Conservation (phyloP, 2,329 filamentous ascomycete species). For the Penicillium thymicola region DNA sequence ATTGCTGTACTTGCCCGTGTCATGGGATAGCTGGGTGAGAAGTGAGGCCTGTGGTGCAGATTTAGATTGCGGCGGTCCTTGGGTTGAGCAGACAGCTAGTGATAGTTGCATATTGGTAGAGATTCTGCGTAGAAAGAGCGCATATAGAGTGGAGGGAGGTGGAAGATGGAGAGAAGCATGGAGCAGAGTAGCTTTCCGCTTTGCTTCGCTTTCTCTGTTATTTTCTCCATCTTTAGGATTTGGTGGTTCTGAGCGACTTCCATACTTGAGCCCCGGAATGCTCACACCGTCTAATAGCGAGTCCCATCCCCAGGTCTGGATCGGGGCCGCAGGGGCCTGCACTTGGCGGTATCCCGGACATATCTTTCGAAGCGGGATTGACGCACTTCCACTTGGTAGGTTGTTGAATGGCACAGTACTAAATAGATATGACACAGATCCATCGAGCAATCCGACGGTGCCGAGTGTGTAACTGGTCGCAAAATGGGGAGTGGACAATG, state of each 20-base stretch:
- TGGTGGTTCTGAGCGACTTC: constrained; percentile 39
- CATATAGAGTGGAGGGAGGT: constrained; percentile 81
- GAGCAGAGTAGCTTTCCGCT: constrained; percentile 42
- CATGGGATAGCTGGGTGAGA: constrained; percentile 57
- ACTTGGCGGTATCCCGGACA: constrained; percentile 81
- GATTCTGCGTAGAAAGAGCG: constrained; percentile 74
- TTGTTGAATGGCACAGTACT: constrained; percentile 74
- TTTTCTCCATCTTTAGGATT: constrained; percentile 56
- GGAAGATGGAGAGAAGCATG: constrained; percentile 47
- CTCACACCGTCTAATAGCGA: constrained; percentile 27
- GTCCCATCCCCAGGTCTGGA: constrained; percentile 33
- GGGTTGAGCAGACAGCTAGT: constrained; percentile 56
- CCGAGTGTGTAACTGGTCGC: constrained; percentile 91
- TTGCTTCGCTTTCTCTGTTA: constrained; percentile 12
- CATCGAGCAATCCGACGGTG: constrained; percentile 86
- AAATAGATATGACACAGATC: constrained; percentile 95
- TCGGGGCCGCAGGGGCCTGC: constrained; percentile 42
- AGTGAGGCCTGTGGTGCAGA: constrained; percentile 46
- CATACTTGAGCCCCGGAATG: constrained; percentile 17
- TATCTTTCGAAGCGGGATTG: constrained; percentile 72
- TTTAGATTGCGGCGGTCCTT: constrained; percentile 40
- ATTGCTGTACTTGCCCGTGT: constrained; percentile 79
- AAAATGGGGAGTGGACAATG: constrained; percentile 87
- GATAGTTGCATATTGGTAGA: constrained; percentile 75
- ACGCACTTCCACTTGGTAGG: constrained; percentile 64